Evolutionary conservation across 257 asterid species (phyloP).

Genomic region (Cynanchum wilfordii): DNA sequence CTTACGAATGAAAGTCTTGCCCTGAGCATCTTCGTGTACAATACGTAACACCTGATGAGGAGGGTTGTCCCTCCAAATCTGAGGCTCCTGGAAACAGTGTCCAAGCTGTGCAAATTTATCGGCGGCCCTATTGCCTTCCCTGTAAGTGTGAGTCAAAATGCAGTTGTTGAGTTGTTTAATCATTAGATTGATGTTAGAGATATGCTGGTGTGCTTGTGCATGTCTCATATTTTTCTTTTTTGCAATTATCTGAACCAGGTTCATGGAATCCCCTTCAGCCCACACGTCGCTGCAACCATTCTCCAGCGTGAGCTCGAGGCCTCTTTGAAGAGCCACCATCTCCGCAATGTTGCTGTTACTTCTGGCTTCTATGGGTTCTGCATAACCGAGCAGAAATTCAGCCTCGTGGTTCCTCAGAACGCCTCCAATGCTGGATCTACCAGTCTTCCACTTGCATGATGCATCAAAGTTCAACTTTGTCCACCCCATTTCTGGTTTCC

Average conservation of each 20-base stretch:
- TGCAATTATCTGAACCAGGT: constrained; percentile 44
- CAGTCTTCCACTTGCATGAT: constrained; percentile 62
- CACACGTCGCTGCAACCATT: constrained; percentile 60
- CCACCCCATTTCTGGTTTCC: constrained; percentile 62
- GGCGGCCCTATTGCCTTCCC: constrained; percentile 77
- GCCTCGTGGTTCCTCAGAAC: constrained; percentile 64
- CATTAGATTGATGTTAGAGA: constrained; percentile 36
- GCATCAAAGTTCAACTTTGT: constrained; percentile 75
- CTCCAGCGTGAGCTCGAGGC: constrained; percentile 59
- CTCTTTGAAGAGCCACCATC: constrained; percentile 52
- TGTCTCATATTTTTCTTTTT: constrained; percentile 34
- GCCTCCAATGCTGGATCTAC: constrained; percentile 67
- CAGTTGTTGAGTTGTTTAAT: constrained; percentile 44
- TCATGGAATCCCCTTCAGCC: constrained; percentile 78
- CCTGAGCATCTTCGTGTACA: constrained; percentile 60
- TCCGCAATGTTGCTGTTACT: constrained; percentile 65
- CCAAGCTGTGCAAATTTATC: constrained; percentile 73
- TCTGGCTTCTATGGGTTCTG: constrained; percentile 57
- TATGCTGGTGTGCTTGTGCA: constrained; percentile 35
- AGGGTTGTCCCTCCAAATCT: constrained; percentile 48
- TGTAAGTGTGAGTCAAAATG: constrained; percentile 44
- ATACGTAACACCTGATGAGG: constrained; percentile 42
- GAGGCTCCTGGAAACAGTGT: constrained; percentile 47
- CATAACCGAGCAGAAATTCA: constrained; percentile 55
- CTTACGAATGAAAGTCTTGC: constrained; percentile 29